Percentiles rank a stretch among this genome's conserved stretches.
These are phyloP conservation scores for Lentinula raphanica DNA, from an alignment of 768 basidiomycete genomes.

Conservation along the genomic window DNA sequence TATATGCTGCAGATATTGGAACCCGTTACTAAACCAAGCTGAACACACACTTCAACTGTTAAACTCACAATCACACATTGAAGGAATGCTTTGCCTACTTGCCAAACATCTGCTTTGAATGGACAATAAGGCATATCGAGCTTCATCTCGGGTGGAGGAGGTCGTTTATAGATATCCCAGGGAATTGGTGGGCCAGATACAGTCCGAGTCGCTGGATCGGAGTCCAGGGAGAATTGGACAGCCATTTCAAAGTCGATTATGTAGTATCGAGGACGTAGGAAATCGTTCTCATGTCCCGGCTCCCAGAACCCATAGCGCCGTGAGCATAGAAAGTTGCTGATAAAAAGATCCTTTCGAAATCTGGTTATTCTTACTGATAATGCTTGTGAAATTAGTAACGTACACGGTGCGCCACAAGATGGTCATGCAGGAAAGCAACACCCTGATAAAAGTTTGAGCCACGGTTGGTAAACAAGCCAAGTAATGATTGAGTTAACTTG, in stretches of 20 bases:
- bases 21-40: too few species aligned
- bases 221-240: background rate
- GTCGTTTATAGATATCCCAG: background rate
- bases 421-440: slow-evolving; percentile 6
- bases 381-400: background rate
- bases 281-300: background rate
- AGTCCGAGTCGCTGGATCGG: background rate
- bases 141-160: slow-evolving; percentile 1
- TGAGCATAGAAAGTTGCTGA: slow-evolving; percentile 1
- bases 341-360: slow-evolving; percentile 5
- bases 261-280: slow-evolving; percentile 6
- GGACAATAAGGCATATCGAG: slow-evolving; percentile 1
- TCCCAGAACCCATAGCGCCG: background rate
- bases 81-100: slow-evolving; percentile 2
- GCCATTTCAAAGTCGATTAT: slow-evolving; percentile 8
- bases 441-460: background rate
- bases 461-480: too few species aligned
- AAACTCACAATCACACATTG: background rate
- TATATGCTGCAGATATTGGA: background rate
- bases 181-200: slow-evolving; percentile 6
- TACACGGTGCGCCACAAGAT: slow-evolving; percentile 5
- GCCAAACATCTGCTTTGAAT: slow-evolving; percentile 10
- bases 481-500: too few species aligned
- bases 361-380: background rate
- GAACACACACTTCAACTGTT: too few species aligned